A percentile compares a stretch with the other conserved stretches of the same genome.
These are phyloP conservation scores for Viola pubescens DNA, from an alignment of 441 rosid species.

Conservation along the genomic window DNA sequence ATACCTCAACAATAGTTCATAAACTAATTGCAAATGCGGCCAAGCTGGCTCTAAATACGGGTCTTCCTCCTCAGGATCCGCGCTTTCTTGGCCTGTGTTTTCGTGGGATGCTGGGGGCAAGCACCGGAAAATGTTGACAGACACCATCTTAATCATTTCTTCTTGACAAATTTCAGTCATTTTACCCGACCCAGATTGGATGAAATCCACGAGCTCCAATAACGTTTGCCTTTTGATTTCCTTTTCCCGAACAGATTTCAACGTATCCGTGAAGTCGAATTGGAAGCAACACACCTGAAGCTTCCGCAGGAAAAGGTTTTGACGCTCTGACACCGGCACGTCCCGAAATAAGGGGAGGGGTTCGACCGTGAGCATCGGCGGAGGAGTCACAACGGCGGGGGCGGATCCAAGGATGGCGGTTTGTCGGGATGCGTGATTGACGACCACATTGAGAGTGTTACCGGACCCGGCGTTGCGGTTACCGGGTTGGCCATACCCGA, in stretches of 20 bases:
- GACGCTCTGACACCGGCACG: conserved; percentile 55
- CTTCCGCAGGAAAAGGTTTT: conserved; percentile 53
- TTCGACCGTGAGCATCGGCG: conserved; percentile 56
- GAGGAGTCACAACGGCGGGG: conserved; percentile 24
- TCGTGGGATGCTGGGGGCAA: conserved; percentile 77
- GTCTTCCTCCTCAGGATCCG: conserved; percentile 88
- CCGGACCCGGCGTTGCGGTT: conserved; percentile 30
- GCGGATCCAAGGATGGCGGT: conserved; percentile 19
- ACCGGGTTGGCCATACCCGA: conserved; percentile 33
- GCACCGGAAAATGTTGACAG: conserved; percentile 57
- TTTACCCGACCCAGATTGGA: conserved; percentile 73
- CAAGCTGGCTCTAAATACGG: conserved; percentile 76
- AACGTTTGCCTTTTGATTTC: conserved; percentile 81
- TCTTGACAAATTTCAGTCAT: conserved; percentile 69
- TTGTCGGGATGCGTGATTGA: conserved; percentile 56
- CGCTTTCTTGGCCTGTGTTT: conserved; percentile 67
- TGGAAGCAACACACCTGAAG: conserved; percentile 72
- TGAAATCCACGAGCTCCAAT: conserved; percentile 67
- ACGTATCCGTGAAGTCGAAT: conserved; percentile 53
- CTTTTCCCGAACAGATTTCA: conserved; percentile 57
- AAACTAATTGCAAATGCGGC: conserved; percentile 85
- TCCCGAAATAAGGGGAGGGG: conserved; percentile 64
- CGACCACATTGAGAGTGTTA: conserved; percentile 42
- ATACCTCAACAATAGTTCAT: conserved; percentile 59
- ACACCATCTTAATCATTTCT: conserved; percentile 73